Conservation (phyloP, 2,329 filamentous ascomycete genomes). For the Talaromyces sp. region DNA sequence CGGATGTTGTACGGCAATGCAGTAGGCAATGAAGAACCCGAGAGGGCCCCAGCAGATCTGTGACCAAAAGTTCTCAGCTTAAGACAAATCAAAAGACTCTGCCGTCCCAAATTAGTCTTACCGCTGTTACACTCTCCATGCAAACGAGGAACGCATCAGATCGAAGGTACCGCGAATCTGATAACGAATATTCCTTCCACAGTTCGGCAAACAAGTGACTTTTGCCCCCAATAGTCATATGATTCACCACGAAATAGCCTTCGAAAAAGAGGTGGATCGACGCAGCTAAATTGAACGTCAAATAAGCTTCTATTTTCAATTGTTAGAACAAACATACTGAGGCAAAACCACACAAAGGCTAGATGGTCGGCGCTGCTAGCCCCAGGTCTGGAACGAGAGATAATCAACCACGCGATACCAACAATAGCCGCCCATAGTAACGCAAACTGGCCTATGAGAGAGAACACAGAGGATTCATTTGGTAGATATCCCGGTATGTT, state of each 20-base stretch:
- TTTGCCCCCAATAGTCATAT: not conserved
- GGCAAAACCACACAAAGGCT: not conserved
- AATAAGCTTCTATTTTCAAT: not conserved
- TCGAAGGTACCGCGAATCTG: slow-evolving; percentile 81
- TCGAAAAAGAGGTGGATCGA: not conserved
- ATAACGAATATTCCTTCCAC: slow-evolving; percentile 89
- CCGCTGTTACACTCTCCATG: slow-evolving; percentile 72
- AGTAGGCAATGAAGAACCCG: not conserved
- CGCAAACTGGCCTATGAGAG: not conserved
- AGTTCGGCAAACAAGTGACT: slow-evolving; percentile 69
- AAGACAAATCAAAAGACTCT: too few species aligned
- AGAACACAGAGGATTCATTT: not conserved
- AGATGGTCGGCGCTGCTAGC: not conserved
- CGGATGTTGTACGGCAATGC: not conserved
- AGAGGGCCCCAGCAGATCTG: not conserved
- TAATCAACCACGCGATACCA: not conserved
- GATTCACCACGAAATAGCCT: not conserved
- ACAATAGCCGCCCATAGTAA: not conserved
- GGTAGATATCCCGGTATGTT: not conserved
- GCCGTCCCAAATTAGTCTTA: too few species aligned
- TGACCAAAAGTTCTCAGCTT: not conserved
- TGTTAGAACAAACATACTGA: not conserved
- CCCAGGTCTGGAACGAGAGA: not conserved
- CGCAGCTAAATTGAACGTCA: not conserved
- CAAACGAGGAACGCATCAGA: slow-evolving; percentile 78